phyloP scores from a whole-genome alignment of 2,329 filamentous ascomycete species.

The Rosellinia necatrix region DNA sequence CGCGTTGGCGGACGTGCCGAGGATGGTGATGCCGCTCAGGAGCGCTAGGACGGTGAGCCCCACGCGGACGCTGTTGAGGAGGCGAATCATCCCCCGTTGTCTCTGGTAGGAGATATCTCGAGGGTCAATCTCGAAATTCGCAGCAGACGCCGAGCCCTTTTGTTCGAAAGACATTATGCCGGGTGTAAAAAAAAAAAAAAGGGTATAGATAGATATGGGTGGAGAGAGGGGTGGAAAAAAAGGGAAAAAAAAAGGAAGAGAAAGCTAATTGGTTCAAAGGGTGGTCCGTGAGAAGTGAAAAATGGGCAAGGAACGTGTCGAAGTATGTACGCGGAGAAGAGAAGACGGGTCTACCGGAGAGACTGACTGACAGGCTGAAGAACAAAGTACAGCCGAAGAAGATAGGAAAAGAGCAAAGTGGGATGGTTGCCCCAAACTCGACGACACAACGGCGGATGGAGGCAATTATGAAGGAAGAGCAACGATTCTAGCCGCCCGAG shows the following conservation, averaged over 20 bases:
- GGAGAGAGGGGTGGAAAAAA: not conserved
- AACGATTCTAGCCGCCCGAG: slow-evolving; percentile 17
- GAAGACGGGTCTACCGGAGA: slow-evolving; percentile 17
- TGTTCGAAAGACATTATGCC: slow-evolving; percentile 40
- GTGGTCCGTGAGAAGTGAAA: slow-evolving; percentile 17
- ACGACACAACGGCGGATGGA: not conserved
- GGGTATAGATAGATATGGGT: slow-evolving; percentile 24
- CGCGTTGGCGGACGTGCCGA: slow-evolving; percentile 60
- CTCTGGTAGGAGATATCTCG: slow-evolving; percentile 47
- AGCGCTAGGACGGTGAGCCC: slow-evolving; percentile 57
- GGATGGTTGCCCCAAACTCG: slow-evolving; percentile 8
- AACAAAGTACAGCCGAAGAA: slow-evolving; percentile 9
- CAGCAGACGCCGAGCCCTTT: slow-evolving; percentile 49
- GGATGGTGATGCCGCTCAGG: slow-evolving; percentile 54
- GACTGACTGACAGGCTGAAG: slow-evolving; percentile 5
- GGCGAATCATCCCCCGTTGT: slow-evolving; percentile 42
- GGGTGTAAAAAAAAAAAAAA: too few species aligned
- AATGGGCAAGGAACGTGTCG: slow-evolving; percentile 23
- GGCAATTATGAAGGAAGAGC: slow-evolving; percentile 19
- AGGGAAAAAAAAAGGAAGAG: too few species aligned
- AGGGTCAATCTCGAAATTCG: slow-evolving; percentile 56
- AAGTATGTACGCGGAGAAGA: slow-evolving; percentile 27
- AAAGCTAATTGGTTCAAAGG: too few species aligned
- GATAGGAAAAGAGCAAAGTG: slow-evolving; percentile 9
- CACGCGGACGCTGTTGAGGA: slow-evolving; percentile 51